Conservation (phyloP, 176 grass and related monocot species). For the Hsuehochloa calcarea region DNA sequence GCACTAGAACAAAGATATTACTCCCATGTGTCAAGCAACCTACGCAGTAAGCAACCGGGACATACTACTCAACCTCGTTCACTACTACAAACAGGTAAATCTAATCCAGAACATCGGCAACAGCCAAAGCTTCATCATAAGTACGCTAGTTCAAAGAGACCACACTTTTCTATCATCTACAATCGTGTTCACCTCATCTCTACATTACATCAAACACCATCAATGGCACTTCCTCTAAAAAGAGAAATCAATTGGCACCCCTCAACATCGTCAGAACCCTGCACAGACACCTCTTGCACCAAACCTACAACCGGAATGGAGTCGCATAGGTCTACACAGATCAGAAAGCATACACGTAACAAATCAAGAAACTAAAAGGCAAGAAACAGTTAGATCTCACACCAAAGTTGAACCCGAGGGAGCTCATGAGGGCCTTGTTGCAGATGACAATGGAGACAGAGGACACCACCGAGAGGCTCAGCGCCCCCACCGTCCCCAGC, state of each 20-base stretch:
- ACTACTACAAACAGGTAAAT: conserved; percentile 13
- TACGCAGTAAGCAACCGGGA: conserved; percentile 24
- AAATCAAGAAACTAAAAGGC: background rate
- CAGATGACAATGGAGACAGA: conserved; percentile 98
- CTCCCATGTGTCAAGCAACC: conserved; percentile 25
- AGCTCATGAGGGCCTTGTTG: conserved; percentile 97
- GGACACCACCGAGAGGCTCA: conserved; percentile 87
- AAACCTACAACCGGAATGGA: background rate
- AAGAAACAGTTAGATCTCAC: conserved; percentile 57
- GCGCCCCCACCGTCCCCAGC: conserved; percentile 90
- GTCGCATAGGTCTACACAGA: conserved; percentile 10
- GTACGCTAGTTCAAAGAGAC: conserved; percentile 8
- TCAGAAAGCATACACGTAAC: background rate
- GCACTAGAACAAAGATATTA: conserved; percentile 18
- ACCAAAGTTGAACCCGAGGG: conserved; percentile 96
- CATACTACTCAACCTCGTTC: background rate
- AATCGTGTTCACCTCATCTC: background rate
- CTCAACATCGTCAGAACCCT: background rate
- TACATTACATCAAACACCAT: background rate
- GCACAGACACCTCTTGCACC: background rate
- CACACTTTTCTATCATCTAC: background rate
- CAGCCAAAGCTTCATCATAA: background rate
- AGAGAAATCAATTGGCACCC: background rate
- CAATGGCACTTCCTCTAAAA: background rate
- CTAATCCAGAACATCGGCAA: background rate